Base-by-base conservation (phyloP, 2,329 filamentous ascomycete species). In the Mollisia scopiformis region DNA sequence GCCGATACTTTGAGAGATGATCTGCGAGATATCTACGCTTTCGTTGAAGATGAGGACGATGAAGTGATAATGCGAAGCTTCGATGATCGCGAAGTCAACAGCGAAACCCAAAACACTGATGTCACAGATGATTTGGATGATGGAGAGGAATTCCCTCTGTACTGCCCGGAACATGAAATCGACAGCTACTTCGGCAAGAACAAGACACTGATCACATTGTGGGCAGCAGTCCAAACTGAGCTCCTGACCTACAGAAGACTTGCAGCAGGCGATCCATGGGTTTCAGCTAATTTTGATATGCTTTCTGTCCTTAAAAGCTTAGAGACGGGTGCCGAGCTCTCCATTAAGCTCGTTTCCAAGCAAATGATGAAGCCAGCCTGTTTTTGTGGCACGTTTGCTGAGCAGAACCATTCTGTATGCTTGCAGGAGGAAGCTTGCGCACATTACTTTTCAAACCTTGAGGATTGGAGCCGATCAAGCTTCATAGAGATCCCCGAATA, bases 181-280 rank as follows among this genome's bases (percentile, higher is more conserved):
- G 8, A 3, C 23, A 13, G 11, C 31, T 62, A 61, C 55, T 67
- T 46, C 30, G 56, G 63, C 25, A 31, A 39, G 27, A 64, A 43
- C 54, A 62, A 64, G 27, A 53, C 30, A 21, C 33, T 68, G 30
- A 64, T 59, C 19, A 27, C 64, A 50, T 54, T 78, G 8, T 77
- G 74, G 74, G 76, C 75, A 10, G 65, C 72, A 0, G 66, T 76
- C 3, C 73, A 77, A 57, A 73, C 74, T 10, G 76, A 78, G 49
- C 49, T 78, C 2, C 51, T 76, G 6, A 75, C 75, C 1, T 77
- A 78, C 56, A 66, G 76, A 46, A 71, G 74, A 33, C 39, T 76
- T 1, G 51, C 62, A 2, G 68, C 69, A 7, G 56, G 52, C 2
- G 70, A 73, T 53, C 25, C 62, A 1, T 68, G 66, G 66, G 63